phyloP scores from a whole-genome alignment of 2,329 filamentous ascomycete species.

The Cladosporium sp. region DNA sequence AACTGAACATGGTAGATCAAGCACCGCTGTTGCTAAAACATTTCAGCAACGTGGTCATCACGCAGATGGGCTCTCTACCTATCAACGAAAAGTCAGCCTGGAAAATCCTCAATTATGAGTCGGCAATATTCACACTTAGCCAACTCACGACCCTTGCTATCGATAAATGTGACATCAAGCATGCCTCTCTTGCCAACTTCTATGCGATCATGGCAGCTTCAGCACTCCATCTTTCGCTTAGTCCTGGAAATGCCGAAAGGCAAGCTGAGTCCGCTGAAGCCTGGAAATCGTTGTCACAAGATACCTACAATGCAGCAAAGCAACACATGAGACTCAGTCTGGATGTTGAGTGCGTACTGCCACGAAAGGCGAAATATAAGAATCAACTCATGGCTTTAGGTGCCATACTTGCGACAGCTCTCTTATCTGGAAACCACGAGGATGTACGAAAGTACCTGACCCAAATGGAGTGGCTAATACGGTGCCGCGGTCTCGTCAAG shows the following conservation, averaged over 20 bases:
- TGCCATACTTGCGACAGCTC: conserved; percentile 31
- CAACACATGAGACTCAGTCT: conserved; percentile 29
- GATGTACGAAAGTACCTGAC: conserved; percentile 35
- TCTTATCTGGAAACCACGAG: conserved; percentile 21
- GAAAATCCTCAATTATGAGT: neutral
- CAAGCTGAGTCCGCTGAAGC: neutral
- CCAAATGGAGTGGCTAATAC: conserved; percentile 36
- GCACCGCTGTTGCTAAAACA: neutral
- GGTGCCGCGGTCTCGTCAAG: conserved; percentile 34
- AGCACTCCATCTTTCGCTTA: neutral
- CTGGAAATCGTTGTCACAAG: conserved; percentile 23
- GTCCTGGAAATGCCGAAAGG: neutral
- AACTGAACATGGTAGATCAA: neutral
- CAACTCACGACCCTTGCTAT: neutral
- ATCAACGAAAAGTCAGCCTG: neutral
- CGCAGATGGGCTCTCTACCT: neutral
- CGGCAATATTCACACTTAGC: neutral
- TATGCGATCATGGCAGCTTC: conserved; percentile 14
- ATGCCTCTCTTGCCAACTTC: conserved; percentile 30
- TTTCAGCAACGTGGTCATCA: neutral
- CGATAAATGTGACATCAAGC: conserved; percentile 19
- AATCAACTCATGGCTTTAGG: conserved; percentile 36
- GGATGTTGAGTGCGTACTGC: conserved; percentile 26
- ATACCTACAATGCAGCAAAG: conserved; percentile 16
- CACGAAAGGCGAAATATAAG: conserved; percentile 36